Conservation (phyloP, 208 protist genomes). For the Leishmania turanica region DNA sequence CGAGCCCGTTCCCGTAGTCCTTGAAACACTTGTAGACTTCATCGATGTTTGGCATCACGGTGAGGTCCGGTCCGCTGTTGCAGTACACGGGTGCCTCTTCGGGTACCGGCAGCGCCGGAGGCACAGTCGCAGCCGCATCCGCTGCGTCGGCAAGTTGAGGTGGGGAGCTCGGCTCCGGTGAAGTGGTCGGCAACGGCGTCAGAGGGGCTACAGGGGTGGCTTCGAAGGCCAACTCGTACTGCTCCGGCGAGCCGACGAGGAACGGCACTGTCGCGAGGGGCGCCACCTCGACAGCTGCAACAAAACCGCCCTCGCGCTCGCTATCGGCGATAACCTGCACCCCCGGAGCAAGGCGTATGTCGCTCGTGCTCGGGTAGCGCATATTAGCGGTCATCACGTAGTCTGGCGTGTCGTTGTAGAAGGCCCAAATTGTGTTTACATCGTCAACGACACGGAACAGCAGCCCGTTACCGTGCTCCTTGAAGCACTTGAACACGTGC, state of each 20-base stretch:
- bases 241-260: slow-evolving; percentile 48
- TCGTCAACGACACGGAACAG: slow-evolving; percentile 85
- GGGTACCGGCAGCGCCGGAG: slow-evolving; percentile 3
- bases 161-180: neutral
- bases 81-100: slow-evolving; percentile 40
- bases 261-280: slow-evolving; percentile 69
- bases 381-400: slow-evolving; percentile 75
- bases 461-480: slow-evolving; percentile 73
- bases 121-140: neutral
- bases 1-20: slow-evolving; percentile 72
- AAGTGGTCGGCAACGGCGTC: slow-evolving; percentile 2
- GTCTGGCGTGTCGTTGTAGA: slow-evolving; percentile 86
- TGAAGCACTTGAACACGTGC: slow-evolving; percentile 73
- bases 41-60: slow-evolving; percentile 40
- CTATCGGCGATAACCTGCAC: slow-evolving; percentile 32
- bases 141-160: neutral
- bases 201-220: slow-evolving; percentile 35
- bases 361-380: slow-evolving; percentile 26
- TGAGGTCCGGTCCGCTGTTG: slow-evolving; percentile 47
- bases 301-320: slow-evolving; percentile 40
- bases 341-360: slow-evolving; percentile 38
- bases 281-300: slow-evolving; percentile 52
- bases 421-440: slow-evolving; percentile 68
- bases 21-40: slow-evolving; percentile 81
- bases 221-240: slow-evolving; percentile 62